Base-by-base conservation (phyloP, 352 stramenopile genomes). In the Globisporangium echinulatum region DNA sequence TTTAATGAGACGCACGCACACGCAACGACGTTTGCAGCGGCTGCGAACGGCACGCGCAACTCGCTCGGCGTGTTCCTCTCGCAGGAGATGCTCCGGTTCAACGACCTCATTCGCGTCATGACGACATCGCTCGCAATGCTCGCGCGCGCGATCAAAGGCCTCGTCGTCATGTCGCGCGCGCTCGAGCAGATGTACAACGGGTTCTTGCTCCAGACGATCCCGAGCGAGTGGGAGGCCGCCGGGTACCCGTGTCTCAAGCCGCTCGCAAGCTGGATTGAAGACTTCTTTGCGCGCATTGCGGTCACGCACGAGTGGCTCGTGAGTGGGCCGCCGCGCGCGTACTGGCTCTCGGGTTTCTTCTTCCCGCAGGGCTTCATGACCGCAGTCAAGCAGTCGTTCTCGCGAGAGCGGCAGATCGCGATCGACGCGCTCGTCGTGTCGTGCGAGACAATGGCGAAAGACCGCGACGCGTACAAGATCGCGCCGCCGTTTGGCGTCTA, bases 361-460 rank as follows among this genome's bases (percentile, higher is more conserved):
- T 98, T 98, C 68, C 94, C 93, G 4, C 94, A 98, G 62, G 92
- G 90, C 33, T 98, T 98, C 67, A 96, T 98, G 81, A 98, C 93
- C 0, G 93, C 82, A 10, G 90, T 98, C 5, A 96, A 97, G 72
- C 94, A 98, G 70, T 92, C 87, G 10, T 96, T 90, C 65, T 93
- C 90, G 2, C 79, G 94, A 14, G 80, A 96, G 42, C 90, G 90
- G 52, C 73, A 88, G 53, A 96, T 97, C 42, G 88, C 94, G 8
- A 96, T 98, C 63, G 94, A 98, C 62, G 92, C 88, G 50, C 75
- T 98, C 7, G 72, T 82, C 38, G 82, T 98, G 0, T 87, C 77
- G 5, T 96, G 80, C 43, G 79, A 94, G 59, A 82, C 97, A 46
- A 85, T 79, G 62, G 71, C 68, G 10, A 73, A 88, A 37, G 79